phyloP scores from a whole-genome alignment of 306 rosid species.

The Adenanthera pavonina region DNA sequence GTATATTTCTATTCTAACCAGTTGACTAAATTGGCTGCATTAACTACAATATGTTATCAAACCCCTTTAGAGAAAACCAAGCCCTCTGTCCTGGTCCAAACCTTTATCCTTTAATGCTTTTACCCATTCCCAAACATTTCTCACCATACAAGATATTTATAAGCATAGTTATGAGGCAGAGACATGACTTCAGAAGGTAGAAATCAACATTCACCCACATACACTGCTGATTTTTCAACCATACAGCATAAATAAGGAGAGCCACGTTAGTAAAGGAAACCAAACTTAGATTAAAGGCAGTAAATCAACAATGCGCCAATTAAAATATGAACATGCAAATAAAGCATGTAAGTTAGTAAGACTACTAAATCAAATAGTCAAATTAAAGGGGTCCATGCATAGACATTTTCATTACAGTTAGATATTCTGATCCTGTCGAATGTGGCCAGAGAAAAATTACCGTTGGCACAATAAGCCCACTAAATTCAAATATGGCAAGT shows the following conservation, averaged over 20 bases:
- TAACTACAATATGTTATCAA: background rate
- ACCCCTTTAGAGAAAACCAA: constrained; percentile 1
- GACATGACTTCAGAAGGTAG: background rate
- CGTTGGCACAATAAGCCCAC: constrained; percentile 90
- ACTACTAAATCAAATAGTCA: constrained; percentile 17
- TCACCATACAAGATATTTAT: constrained; percentile 5
- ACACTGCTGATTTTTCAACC: background rate
- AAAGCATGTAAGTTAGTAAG: background rate
- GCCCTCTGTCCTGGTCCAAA: constrained; percentile 17
- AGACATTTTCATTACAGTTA: constrained; percentile 1
- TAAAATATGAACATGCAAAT: constrained; percentile 15
- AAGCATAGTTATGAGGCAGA: background rate
- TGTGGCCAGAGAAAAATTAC: constrained; percentile 51
- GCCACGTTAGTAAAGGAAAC: constrained; percentile 11
- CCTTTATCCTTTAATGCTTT: constrained; percentile 14
- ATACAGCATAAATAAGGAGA: background rate
- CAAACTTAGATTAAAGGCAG: constrained; percentile 7
- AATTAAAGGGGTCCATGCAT: constrained; percentile 6
- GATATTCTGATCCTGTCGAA: constrained; percentile 2
- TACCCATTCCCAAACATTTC: background rate
- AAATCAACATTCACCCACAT: background rate
- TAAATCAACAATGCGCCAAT: background rate
- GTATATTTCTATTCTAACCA: constrained; percentile 3
- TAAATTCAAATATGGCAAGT: constrained; percentile 77
- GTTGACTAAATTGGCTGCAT: background rate